Percentiles rank a stretch among this genome's conserved stretches.
These are phyloP conservation scores for Pontederia paniculata DNA, from an alignment of 176 grass and related monocot genomes.

Conservation along the genomic window DNA sequence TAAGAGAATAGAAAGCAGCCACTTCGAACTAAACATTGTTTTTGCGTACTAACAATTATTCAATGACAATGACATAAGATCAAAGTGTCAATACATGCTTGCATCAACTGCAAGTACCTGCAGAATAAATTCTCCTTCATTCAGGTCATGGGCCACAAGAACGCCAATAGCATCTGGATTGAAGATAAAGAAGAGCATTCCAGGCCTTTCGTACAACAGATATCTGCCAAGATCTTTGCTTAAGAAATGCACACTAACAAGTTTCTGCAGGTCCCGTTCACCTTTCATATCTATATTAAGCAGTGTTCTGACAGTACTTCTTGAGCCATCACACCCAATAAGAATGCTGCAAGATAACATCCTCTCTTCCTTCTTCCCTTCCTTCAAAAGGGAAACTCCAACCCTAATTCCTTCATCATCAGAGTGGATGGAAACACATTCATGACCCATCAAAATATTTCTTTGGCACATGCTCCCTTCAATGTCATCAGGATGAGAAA, in stretches of 20 bases:
- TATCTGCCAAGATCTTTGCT: constrained; percentile 78
- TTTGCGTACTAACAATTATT: constrained; percentile 12
- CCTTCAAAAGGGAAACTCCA: constrained; percentile 30
- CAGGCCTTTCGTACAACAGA: constrained; percentile 61
- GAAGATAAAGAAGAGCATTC: constrained; percentile 94
- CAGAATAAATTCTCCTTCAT: constrained; percentile 87
- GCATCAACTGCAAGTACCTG: constrained; percentile 43
- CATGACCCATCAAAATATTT: constrained; percentile 81
- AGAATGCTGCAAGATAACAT: constrained; percentile 63
- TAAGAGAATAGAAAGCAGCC: constrained; percentile 5
- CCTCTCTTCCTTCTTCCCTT: constrained; percentile 38
- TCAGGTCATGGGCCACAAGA: constrained; percentile 86
- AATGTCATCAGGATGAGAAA: constrained; percentile 33
- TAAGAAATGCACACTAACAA: constrained; percentile 81
- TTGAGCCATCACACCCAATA: constrained; percentile 64
- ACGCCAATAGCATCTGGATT: constrained; percentile 68
- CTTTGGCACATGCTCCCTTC: constrained; percentile 27
- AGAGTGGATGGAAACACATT: constrained; percentile 51
- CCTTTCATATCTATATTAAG: constrained; percentile 79
- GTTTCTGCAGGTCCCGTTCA: constrained; percentile 62
- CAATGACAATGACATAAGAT: not conserved
- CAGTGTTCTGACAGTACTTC: constrained; percentile 59
- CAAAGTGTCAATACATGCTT: not conserved
- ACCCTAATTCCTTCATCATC: constrained; percentile 46
- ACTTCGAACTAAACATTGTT: not conserved